Evolutionary conservation across 192 early-diverging fungal genomes (phyloP), one percentile per base, ranked within the genome.

Genomic region (Backusella tarrabulga): DNA sequence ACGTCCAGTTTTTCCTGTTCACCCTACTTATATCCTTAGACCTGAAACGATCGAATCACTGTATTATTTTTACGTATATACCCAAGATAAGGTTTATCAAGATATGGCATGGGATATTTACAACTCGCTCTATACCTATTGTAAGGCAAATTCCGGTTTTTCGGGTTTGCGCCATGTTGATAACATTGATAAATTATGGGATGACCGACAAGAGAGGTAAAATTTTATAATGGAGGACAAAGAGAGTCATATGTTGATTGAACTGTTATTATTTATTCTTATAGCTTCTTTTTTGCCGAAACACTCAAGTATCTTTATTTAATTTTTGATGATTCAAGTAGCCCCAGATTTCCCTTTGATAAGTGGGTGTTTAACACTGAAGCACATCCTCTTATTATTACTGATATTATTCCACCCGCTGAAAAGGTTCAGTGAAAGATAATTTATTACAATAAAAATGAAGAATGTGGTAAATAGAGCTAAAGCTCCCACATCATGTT

Each of bases 221-320:
- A 52, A 0, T 34, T 34, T 1, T 75, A 34, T 67, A 26, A 50
- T 46, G 3, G 5, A 23, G 60, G 1, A 35, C 1, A 36, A 34
- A 52, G 29, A 44, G 0, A 19, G 17, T 34, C 56, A 29, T 56
- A 56, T 32, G 2, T 17, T 17, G 12, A 44, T 17, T 44, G 15
- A 44, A 17, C 8, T 23, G 12, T 50, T 17, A 17, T 34, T n/a
- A 52, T 19, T 26, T 19, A 67, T 17, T 34, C 63, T 26, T 38
- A 0, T 41, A 92, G 92, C 44, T 98, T 96, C 83, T 97, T 98
- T 78, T 81, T 97, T 73, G 96, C 97, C 0, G 97, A 99, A 80
- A 97, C 97, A 0, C 89, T 99, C 74, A 99, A 99, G 84, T 99
- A 99, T 80, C 85, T 96, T 32, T 99, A 95, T 80, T 75, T 99